Percentiles rank a stretch among this genome's conserved stretches.
phyloP scores from a whole-genome alignment of 495 filamentous ascomycete genomes.

The Penicillium atrosanguineum region DNA sequence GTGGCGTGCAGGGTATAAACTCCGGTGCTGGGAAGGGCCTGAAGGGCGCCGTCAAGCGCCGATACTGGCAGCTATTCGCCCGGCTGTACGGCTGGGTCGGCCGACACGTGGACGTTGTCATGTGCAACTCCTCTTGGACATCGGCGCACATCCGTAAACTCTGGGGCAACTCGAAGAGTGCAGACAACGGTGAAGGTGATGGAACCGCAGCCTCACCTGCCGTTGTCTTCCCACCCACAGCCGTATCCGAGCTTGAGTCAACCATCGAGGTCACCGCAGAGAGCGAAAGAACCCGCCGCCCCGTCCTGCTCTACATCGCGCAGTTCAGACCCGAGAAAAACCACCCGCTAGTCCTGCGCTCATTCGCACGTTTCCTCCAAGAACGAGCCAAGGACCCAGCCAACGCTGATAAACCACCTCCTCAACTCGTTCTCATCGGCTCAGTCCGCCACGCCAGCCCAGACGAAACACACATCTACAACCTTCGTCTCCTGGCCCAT shows the following conservation, averaged over 20 bases:
- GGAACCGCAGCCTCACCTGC: slow-evolving; percentile 31
- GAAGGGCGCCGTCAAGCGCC: slow-evolving; percentile 63
- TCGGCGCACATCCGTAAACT: slow-evolving; percentile 75
- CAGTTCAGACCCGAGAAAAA: slow-evolving; percentile 98
- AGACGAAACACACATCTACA: slow-evolving; percentile 86
- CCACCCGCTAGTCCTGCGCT: slow-evolving; percentile 75
- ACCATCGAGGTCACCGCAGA: slow-evolving; percentile 64
- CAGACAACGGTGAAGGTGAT: slow-evolving; percentile 30
- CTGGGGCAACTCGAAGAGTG: slow-evolving; percentile 57
- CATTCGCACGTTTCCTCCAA: slow-evolving; percentile 72
- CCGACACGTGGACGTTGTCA: slow-evolving; percentile 79
- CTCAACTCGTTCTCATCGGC: slow-evolving; percentile 76
- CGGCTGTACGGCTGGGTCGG: slow-evolving; percentile 77
- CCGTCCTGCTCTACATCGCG: slow-evolving; percentile 82
- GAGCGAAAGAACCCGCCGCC: slow-evolving; percentile 65
- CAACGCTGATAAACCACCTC: slow-evolving; percentile 17
- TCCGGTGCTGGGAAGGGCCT: slow-evolving; percentile 71
- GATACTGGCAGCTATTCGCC: slow-evolving; percentile 88
- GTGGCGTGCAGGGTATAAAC: slow-evolving; percentile 73
- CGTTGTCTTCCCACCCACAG: slow-evolving; percentile 89
- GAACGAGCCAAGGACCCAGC: slow-evolving; percentile 48
- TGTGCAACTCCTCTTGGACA: slow-evolving; percentile 97
- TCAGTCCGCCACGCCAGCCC: slow-evolving; percentile 75
- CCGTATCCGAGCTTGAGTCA: slow-evolving; percentile 74
- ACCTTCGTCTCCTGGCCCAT: slow-evolving; percentile 82